These are phyloP conservation scores for Chaetoceros tenuissimus DNA, from an alignment of 108 stramenopile species.

Conservation along the genomic window DNA sequence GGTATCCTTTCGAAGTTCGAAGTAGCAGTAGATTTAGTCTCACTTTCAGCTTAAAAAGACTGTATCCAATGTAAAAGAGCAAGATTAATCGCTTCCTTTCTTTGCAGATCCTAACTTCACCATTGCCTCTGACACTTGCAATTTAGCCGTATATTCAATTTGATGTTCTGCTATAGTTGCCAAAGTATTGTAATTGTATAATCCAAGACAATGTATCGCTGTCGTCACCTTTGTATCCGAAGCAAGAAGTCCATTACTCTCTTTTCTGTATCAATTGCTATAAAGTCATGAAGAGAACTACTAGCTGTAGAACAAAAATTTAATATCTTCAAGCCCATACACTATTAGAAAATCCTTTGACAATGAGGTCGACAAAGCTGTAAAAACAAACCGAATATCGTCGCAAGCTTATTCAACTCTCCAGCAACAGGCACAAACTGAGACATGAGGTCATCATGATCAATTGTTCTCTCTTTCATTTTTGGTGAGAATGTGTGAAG, in stretches of 20 bases:
- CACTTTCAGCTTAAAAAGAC: too few relatives aligned
- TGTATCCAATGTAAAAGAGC: too few relatives aligned
- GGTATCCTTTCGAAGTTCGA: too few relatives aligned
- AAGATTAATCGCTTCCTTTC: conserved; percentile 85
- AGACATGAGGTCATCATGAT: conserved; percentile 45
- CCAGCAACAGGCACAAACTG: conserved; percentile 42
- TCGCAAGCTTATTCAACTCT: conserved; percentile 27
- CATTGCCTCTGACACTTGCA: too few relatives aligned
- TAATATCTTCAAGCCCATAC: conserved; percentile 73
- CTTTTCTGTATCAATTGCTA: conserved; percentile 59
- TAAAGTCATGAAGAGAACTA: conserved; percentile 61
- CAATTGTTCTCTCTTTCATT: conserved; percentile 61
- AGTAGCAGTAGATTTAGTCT: too few relatives aligned
- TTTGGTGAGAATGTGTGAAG: conserved; percentile 58
- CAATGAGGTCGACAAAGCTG: conserved; percentile 47
- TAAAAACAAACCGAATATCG: conserved; percentile 52
- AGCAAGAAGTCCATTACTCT: conserved; percentile 72
- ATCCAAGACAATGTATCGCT: conserved; percentile 53
- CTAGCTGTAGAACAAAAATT: conserved; percentile 50
- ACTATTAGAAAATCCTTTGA: conserved; percentile 62
- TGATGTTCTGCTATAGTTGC: too few relatives aligned
- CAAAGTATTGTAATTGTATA: conserved; percentile 46
- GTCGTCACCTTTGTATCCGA: conserved; percentile 59
- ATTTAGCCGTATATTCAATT: too few relatives aligned
- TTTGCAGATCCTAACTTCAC: too few relatives aligned